Evolutionary conservation across 2,329 filamentous ascomycete species (phyloP), one percentile per base, ranked within the genome.

Genomic region (Paecilomyces sp.): DNA sequence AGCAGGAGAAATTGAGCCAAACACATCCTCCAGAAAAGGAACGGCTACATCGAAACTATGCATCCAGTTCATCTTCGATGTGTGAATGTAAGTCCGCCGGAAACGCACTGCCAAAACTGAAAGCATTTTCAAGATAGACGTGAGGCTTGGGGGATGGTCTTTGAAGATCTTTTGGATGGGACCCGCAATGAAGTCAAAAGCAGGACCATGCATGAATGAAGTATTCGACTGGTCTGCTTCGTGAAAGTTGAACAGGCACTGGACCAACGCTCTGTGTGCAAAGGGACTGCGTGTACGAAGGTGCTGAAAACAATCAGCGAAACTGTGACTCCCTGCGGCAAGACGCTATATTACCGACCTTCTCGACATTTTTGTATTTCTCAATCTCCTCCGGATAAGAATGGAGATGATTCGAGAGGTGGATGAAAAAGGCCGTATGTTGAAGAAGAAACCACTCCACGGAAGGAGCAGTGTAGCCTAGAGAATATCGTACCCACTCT

Each of bases 401-500:
- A 31, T 67, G 59, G 6, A 77, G 61, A 59, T 76, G 67, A 34
- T 68, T 66, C 6, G 67, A 62, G 9, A 77, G 61, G 55, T 73
- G 65, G 31, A 72, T 66, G 58, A 72, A 74, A 11, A 76, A 64
- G 3, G 69, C 65, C 33, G 69, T 71, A 62, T 77, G 74, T 56
- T 76, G 74, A 5, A 70, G 63, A 7, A 77, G 60, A 50, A 77
- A 76, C 71, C 73, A 77, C 28, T 76, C 68, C 9, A 77, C 70
- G 3, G 70, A 69, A 11, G 62, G 52, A 1, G 70, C 66, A 51
- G 62, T 59, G 54, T 76, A 77, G 2, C 73, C 72, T 34, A 77
- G 61, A 9, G 74, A 70, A 58, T 73, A 75, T 12, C 74, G 73
- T 28, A 76, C 73, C 58, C 74, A 66, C 36, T 76, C 74, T 59